Base-by-base conservation (phyloP, 2,329 filamentous ascomycete species). In the Ilyonectria destructans region DNA sequence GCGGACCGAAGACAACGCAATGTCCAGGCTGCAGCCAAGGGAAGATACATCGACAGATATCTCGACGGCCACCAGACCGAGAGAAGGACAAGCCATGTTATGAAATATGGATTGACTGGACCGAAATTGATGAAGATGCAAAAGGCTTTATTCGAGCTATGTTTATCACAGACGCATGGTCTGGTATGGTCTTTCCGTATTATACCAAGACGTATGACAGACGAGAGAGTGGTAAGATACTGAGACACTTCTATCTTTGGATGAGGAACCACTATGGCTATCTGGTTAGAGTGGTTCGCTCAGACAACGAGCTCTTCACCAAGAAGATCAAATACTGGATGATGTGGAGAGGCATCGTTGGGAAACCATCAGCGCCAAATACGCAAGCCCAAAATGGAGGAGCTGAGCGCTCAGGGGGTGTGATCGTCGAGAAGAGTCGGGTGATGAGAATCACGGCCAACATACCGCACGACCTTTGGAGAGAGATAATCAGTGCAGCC, bases 281-380 rank as follows among this genome's bases (percentile, higher is more conserved):
- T 33, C 2, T 23, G 8, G 2, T 52, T 23, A 33, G 8, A 29
- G 48, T 52, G 4, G 13, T 52, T n/a, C 8, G 12, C 19, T 26
- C 8, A 26, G 48, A 52, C 17, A 29, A 29, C 6, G 21, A 52
- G 23, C 48, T 52, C 23, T 52, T 52, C 6, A 52, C 21, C 12
- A 17, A 31, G 26, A 52, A 52, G 26, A 31, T 52, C 2, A 52
- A 23, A 17, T 26, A 52, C 23, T 52, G 12, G 12, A 26, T 52
- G 13, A 26, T 29, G 6, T 17, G 21, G 15, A 52, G 12, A 31
- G 48, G 48, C 15, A 52, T 52, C 12, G 15, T 23, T 17, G 17
- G 13, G 1, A 52, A 52, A 23, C 48, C 45, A 48, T 48, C 21
- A 52, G 46, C 46, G 17, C 46, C 15, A 51, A 51, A 51, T 26